Evolutionary conservation across 257 asterid species (phyloP).

Genomic region (Solanum pennellii): DNA sequence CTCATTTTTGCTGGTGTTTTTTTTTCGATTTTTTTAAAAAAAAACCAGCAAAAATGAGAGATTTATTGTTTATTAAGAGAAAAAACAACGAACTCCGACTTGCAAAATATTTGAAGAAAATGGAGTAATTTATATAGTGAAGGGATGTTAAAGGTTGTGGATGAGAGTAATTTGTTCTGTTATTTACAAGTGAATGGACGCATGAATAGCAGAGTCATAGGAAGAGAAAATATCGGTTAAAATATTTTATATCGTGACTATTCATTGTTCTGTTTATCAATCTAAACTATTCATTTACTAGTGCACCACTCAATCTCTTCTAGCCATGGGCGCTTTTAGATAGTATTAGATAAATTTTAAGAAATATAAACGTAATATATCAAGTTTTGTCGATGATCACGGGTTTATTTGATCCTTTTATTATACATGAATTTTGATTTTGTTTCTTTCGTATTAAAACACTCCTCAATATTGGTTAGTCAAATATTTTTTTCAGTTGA

Average conservation of each 20-base stretch:
- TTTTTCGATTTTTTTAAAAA: neutral
- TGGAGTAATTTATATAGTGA: neutral
- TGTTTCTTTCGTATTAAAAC: too few species aligned
- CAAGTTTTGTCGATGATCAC: neutral
- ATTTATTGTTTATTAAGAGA: neutral
- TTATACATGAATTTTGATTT: neutral
- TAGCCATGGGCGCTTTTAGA: too few species aligned
- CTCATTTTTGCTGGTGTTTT: slow-evolving; percentile 36
- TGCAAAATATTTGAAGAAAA: neutral
- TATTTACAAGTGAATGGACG: neutral
- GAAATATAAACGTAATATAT: too few species aligned
- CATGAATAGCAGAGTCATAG: neutral
- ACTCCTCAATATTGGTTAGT: neutral
- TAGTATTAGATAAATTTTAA: too few species aligned
- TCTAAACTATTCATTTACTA: too few species aligned
- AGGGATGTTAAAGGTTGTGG: neutral
- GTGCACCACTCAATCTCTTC: neutral
- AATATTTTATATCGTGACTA: neutral
- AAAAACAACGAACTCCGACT: neutral
- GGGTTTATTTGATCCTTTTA: neutral
- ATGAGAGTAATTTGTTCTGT: slow-evolving; percentile 20
- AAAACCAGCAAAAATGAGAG: neutral
- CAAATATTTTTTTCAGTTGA: too few species aligned
- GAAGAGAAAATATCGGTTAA: neutral
- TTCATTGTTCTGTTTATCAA: neutral